Percentiles rank a stretch among this genome's conserved stretches.
Evolutionary conservation across 345 rosid genomes (phyloP).

Genomic region (Aquilaria sinensis): DNA sequence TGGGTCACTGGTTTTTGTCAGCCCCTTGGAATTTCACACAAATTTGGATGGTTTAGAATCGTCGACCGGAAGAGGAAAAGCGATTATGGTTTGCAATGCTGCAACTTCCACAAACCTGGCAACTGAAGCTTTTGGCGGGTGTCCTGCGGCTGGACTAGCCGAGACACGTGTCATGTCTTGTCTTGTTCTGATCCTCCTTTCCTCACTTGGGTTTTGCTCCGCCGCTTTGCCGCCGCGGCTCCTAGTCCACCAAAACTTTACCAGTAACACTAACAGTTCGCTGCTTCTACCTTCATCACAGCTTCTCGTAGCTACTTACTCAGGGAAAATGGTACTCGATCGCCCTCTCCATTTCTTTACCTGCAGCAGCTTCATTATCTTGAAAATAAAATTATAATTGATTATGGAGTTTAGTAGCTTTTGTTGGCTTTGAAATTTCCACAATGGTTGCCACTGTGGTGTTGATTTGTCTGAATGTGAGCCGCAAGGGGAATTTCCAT

Average conservation of each 20-base stretch:
- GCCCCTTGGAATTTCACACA: too few relatives aligned
- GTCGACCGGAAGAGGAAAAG: neutral
- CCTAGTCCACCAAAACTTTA: neutral
- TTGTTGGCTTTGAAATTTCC: neutral
- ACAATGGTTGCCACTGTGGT: neutral
- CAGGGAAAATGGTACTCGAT: constrained; percentile 14
- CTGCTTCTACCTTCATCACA: neutral
- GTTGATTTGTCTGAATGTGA: neutral
- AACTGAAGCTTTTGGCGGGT: neutral
- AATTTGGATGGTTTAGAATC: too few relatives aligned
- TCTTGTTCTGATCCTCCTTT: neutral
- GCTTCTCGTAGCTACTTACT: constrained; percentile 11
- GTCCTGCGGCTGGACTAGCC: neutral
- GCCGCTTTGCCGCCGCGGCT: neutral
- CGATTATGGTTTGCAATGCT: neutral
- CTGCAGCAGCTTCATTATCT: neutral
- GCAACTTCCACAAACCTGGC: constrained; percentile 2
- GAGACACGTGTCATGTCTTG: constrained; percentile 10
- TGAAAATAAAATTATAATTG: neutral
- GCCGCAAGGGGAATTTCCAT: neutral
- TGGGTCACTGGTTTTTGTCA: too few relatives aligned
- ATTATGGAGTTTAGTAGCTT: too few relatives aligned
- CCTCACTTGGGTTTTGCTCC: neutral
- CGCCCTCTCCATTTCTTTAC: neutral
- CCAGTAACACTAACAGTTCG: neutral